These are phyloP conservation scores for Russula lepida DNA, from an alignment of 768 basidiomycete genomes.

Conservation along the genomic window DNA sequence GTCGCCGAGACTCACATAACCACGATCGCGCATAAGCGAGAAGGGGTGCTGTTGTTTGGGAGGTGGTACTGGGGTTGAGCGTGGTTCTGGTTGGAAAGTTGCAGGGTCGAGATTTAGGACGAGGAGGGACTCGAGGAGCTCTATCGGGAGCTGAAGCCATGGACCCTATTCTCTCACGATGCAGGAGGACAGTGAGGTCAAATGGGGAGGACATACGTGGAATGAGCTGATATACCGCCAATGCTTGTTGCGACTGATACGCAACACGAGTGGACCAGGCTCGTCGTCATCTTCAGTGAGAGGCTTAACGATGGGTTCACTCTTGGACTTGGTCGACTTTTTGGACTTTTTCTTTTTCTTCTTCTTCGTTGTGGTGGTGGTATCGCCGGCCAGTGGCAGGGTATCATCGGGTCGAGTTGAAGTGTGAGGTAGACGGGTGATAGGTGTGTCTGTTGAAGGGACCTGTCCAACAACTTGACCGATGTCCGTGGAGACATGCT, in stretches of 20 bases:
- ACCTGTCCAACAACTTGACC: background rate
- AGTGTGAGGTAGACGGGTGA: conserved; percentile 9
- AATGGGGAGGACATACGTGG: conserved; percentile 48
- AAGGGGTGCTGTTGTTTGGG: conserved; percentile 23
- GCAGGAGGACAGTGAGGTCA: background rate
- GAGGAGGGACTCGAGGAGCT: conserved; percentile 75
- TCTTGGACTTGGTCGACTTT: conserved; percentile 58
- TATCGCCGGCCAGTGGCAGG: conserved; percentile 23
- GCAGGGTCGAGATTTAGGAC: conserved; percentile 70
- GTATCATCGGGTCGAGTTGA: conserved; percentile 22
- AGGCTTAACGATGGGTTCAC: conserved; percentile 36
- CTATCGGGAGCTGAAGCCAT: conserved; percentile 84
- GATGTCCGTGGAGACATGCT: background rate
- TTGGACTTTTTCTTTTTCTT: conserved; percentile 63
- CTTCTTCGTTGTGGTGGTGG: conserved; percentile 42
- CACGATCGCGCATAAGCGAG: conserved; percentile 35
- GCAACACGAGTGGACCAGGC: conserved; percentile 55
- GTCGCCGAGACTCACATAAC: conserved; percentile 36
- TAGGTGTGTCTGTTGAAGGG: background rate
- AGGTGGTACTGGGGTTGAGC: conserved; percentile 34
- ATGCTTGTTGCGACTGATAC: conserved; percentile 89
- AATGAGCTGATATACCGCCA: conserved; percentile 92
- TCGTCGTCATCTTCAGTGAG: conserved; percentile 32
- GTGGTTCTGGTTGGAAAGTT: conserved; percentile 42
- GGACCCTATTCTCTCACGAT: conserved; percentile 50